Percentiles rank a stretch among this genome's conserved stretches.
These are phyloP conservation scores for Vitis labrusca DNA, from an alignment of 164 flowering plant genomes.

Conservation along the genomic window DNA sequence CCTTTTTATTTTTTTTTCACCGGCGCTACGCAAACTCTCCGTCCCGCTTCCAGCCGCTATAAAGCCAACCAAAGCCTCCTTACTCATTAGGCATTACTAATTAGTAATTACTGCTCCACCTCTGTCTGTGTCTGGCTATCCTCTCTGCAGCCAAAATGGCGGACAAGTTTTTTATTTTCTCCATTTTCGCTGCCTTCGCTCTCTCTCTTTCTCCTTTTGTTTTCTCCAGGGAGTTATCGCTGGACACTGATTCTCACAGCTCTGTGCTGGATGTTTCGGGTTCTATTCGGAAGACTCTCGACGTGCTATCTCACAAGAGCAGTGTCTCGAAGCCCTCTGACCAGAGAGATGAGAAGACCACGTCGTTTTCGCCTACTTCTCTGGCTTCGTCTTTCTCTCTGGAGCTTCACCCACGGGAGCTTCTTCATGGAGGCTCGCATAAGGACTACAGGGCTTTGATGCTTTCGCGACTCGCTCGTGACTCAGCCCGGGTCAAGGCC, in stretches of 20 bases:
- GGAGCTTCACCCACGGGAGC: slow-evolving; percentile 25
- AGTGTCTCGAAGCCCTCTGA: not conserved
- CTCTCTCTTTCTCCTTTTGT: slow-evolving; percentile 1
- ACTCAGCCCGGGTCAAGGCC: slow-evolving; percentile 38
- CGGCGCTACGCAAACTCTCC: too few species aligned
- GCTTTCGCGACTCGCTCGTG: slow-evolving; percentile 41
- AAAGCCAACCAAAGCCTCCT: too few species aligned
- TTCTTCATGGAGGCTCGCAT: slow-evolving; percentile 19
- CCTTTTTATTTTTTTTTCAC: too few species aligned
- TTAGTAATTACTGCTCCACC: too few species aligned
- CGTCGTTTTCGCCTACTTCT: not conserved
- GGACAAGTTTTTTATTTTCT: not conserved
- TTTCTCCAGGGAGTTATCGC: slow-evolving; percentile 10
- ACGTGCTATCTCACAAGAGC: slow-evolving; percentile 22
- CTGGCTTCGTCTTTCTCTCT: slow-evolving; percentile 21
- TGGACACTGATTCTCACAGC: slow-evolving; percentile 2
- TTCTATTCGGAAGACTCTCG: slow-evolving; percentile 21
- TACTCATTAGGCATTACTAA: too few species aligned
- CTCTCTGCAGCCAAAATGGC: slow-evolving; percentile 6
- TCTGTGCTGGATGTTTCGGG: slow-evolving; percentile 27
- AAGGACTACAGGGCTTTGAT: slow-evolving; percentile 30
- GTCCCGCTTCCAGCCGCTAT: too few species aligned
- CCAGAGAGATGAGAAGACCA: not conserved
- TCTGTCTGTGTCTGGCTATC: too few species aligned
- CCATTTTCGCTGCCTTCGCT: not conserved